phyloP scores from a whole-genome alignment of 23 red algal species.

The Gracilaria vermiculophylla region DNA sequence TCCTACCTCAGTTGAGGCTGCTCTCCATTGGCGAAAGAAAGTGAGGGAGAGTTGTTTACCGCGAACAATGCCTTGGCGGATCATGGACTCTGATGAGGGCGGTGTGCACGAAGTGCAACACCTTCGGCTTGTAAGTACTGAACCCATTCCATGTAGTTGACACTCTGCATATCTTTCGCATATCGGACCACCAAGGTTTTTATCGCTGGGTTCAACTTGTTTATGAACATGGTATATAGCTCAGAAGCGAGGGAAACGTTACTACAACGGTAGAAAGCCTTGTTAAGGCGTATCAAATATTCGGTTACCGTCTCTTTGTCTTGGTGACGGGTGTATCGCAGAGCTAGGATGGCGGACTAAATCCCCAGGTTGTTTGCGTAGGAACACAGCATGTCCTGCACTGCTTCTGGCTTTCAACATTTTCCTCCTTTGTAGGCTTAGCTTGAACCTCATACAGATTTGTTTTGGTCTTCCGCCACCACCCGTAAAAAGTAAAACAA shows the following conservation, averaged over 20 bases:
- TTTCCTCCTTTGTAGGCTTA: neutral
- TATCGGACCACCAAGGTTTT: neutral
- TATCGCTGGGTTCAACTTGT: neutral
- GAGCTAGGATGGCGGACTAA: neutral
- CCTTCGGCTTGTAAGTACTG: neutral
- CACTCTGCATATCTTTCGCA: neutral
- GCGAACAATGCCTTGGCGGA: no score
- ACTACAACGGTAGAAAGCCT: slow-evolving; percentile 17
- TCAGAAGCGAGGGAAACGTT: slow-evolving; percentile 15
- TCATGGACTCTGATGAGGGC: no score
- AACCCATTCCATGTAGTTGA: neutral
- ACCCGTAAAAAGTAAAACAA: neutral
- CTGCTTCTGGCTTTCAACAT: neutral
- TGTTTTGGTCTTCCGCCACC: neutral
- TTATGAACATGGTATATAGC: neutral
- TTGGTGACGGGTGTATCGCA: neutral
- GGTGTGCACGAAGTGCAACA: neutral
- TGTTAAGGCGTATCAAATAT: neutral
- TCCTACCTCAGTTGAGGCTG: no score
- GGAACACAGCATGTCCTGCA: slow-evolving; percentile 11
- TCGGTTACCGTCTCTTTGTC: neutral
- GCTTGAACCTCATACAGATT: neutral
- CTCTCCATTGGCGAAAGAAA: no score
- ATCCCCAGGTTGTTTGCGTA: neutral
- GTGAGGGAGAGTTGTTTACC: no score